Percentiles rank a stretch among this genome's conserved stretches.
Evolutionary conservation across 768 basidiomycete genomes (phyloP).

Genomic region (Lanmaoa rubissima): DNA sequence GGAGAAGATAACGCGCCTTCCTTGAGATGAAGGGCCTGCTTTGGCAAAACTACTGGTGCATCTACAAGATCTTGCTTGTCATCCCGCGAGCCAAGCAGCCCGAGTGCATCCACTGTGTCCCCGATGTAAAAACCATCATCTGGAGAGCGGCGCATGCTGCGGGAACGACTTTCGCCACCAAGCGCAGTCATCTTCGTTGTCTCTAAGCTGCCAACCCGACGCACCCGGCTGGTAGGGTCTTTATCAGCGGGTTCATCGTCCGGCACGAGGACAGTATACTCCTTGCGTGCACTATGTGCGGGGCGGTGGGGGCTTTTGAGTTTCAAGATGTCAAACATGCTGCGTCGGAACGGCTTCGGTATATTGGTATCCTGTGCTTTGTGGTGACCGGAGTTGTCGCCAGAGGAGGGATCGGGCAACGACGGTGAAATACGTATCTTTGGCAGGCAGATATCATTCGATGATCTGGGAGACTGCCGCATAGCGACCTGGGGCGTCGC

Average conservation of each 20-base stretch:
- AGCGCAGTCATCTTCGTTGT: not conserved
- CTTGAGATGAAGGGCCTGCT: not conserved
- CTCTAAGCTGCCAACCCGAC: constrained; percentile 2
- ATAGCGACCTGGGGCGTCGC: not conserved
- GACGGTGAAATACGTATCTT: constrained; percentile 3
- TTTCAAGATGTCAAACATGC: constrained; percentile 25
- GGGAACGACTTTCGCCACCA: not conserved
- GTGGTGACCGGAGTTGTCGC: not conserved
- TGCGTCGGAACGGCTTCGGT: constrained; percentile 19
- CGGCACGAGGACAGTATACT: not conserved
- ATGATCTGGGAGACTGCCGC: not conserved
- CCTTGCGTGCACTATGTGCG: not conserved
- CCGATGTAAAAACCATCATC: not conserved
- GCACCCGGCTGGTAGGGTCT: not conserved
- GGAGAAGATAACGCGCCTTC: not conserved
- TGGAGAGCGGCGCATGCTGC: not conserved
- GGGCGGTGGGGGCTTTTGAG: constrained; percentile 7
- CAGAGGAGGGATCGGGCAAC: not conserved
- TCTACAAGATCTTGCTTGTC: not conserved
- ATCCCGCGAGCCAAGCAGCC: not conserved
- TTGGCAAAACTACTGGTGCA: not conserved
- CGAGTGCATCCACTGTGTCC: not conserved
- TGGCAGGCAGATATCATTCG: not conserved
- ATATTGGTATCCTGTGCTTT: not conserved
- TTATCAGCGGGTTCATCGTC: not conserved